Base-by-base conservation (phyloP, 2,329 filamentous ascomycete genomes). In the Ascochyta rabiei region DNA sequence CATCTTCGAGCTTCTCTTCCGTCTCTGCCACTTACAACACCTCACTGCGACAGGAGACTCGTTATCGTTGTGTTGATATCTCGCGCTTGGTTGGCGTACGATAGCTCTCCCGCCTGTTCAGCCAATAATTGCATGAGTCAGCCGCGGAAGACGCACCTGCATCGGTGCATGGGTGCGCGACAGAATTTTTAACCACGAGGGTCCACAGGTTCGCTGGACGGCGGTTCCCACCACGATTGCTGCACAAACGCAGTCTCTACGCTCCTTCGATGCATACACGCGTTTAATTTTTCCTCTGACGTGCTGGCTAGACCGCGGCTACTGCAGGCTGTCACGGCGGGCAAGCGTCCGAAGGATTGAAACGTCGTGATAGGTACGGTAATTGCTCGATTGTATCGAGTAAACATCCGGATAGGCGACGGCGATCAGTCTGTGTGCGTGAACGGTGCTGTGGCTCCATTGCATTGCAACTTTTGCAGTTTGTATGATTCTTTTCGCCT, bases 181-280 rank as follows among this genome's bases (percentile, higher is more conserved):
- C 52, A 46, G 28, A 57, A 52, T 51, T 52, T 53, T 43, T 43
- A 16, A 41, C 23, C 4, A 7, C 18, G 8, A 34, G 49, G 59
- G 53, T 58, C 58, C 56, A 57, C 64, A 51, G 33, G 56, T 64
- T 66, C 63, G 63, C 63, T 64, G 34, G 15, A 30, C 61, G 59
- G 49, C 59, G 52, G 54, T 60, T 39, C 28, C 50, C 50, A 53
- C 33, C 7, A 38, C 15, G 3, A 43, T 31, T 24, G 45, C 38
- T 43, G 38, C 15, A 12, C 44, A 34, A 38, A 21, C 35, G 51
- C 40, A 28, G 51, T 28, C 16, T 23, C 24, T 10, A 28, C 21
- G 19, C 30, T 41, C 18, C 16, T 26, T 39, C 26, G 8, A 31
- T 34, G 40, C 35, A 41, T n/a, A 21, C 28, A 15, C 39, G 44